These are phyloP conservation scores for Homolaphlyctis polyrhiza DNA, from an alignment of 371 early-diverging fungal species.

Conservation along the genomic window DNA sequence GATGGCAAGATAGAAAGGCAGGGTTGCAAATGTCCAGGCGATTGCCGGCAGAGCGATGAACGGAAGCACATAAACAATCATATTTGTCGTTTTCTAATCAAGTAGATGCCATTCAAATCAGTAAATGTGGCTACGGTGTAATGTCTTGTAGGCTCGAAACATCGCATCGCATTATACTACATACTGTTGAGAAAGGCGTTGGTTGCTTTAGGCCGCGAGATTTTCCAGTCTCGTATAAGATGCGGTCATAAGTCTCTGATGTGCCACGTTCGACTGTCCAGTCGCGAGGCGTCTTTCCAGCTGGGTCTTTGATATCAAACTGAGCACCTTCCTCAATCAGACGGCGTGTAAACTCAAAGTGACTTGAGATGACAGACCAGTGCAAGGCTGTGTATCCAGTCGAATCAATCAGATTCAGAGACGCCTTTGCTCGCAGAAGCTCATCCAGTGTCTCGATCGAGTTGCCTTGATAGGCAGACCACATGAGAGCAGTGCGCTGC, in stretches of 20 bases:
- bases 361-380: conserved; percentile 63
- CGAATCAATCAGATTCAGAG: conserved; percentile 59
- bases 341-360: conserved; percentile 30
- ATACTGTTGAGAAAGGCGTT: neutral
- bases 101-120: neutral
- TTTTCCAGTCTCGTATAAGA: conserved; percentile 5
- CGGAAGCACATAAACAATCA: conserved; percentile 66
- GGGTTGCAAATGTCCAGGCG: conserved; percentile 49
- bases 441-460: conserved; percentile 57
- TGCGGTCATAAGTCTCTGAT: conserved; percentile 16
- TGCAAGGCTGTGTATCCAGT: conserved; percentile 76
- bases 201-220: neutral
- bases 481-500: conserved; percentile 88
- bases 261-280: conserved; percentile 41
- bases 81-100: conserved; percentile 49
- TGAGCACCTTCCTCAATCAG: conserved; percentile 32
- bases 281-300: conserved; percentile 40
- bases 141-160: no score
- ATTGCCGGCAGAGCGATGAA: conserved; percentile 57
- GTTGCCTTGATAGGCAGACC: conserved; percentile 89
- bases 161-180: no score
- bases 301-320: conserved; percentile 29
- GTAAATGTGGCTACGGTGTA: no score
- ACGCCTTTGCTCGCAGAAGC: conserved; percentile 65
- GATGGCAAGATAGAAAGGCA: conserved; percentile 75